phyloP scores from a whole-genome alignment of 352 stramenopile species.

The Phytophthora cryptogea region DNA sequence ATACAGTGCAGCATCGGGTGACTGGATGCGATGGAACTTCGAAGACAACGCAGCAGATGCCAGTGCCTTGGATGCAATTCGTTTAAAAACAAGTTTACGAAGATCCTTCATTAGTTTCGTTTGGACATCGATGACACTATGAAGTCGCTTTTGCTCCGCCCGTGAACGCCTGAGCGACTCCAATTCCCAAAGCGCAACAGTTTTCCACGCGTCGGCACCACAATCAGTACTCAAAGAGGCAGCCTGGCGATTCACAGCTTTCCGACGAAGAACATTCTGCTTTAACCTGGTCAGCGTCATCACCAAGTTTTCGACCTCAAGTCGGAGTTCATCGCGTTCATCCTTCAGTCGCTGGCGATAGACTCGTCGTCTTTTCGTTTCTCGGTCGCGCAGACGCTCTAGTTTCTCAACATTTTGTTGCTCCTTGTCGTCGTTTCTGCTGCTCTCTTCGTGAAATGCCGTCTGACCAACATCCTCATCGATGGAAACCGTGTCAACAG shows the following conservation, averaged over 20 bases:
- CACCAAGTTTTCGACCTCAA: background rate
- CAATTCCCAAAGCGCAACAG: conserved; percentile 2
- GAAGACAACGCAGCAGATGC: background rate
- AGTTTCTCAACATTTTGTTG: background rate
- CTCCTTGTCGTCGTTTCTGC: background rate
- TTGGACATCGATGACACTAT: background rate
- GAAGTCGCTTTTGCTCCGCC: conserved; percentile 7
- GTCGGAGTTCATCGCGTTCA: background rate
- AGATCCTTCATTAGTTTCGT: conserved; percentile 12
- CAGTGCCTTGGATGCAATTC: background rate
- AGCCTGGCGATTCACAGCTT: background rate
- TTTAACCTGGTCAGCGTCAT: background rate
- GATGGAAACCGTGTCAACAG: background rate
- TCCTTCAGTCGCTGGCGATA: conserved; percentile 9
- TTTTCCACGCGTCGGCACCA: conserved; percentile 4
- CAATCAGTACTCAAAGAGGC: background rate
- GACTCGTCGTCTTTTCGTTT: conserved; percentile 7
- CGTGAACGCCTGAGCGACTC: conserved; percentile 3
- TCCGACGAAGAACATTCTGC: background rate
- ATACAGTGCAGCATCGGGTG: background rate
- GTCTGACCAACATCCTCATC: background rate
- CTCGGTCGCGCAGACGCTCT: background rate
- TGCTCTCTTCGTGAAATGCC: background rate
- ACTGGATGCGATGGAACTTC: background rate
- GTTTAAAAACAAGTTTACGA: background rate